Evolutionary conservation across 768 basidiomycete genomes (phyloP), one percentile per base, ranked within the genome.

Genomic region (Boletus rubroflammeus): DNA sequence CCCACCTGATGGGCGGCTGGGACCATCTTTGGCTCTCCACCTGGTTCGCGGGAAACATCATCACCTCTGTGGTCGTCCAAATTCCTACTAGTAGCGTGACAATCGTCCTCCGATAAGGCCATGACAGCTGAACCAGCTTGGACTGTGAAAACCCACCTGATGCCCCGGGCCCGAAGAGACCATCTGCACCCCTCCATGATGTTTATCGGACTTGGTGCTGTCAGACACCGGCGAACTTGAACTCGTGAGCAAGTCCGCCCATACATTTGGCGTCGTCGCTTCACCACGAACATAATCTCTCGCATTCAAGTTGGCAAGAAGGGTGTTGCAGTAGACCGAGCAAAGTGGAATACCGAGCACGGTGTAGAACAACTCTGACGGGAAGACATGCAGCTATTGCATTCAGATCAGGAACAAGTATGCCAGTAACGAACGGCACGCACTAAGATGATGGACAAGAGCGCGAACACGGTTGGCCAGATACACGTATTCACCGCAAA

Each of bases 401-500:
- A 29, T n/a, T n/a, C n/a, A n/a, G n/a, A n/a, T n/a, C n/a, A n/a
- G n/a, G n/a, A 19, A 29, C n/a, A 11, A 3, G 17, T 6, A 1
- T 44, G 3, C 23, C 11, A 17, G 5, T 11, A 10, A 28, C 28
- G 6, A 44, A 7, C 11, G 28, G 13, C 82, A 83, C 34, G 38
- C 58, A 57, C 85, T 77, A 8, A 79, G 78, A 54, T 81, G 13
- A 54, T 0, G 3, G 49, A 67, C 3, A 78, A 75, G 65, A 82
- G 81, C 4, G 75, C 68, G 5, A 62, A 66, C 0, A 79, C 78
- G 56, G 84, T 82, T 13, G 80, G 74, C 13, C 77, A 78, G 13
- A 81, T 74, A 1, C 80, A 73, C 8, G 53, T 47, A 25, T 50
- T 46, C 6, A 53, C 42, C 2, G 53, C 38, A 36, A 58, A 58